Base-by-base conservation (phyloP, 306 rosid species). In the Begonia loranthoides region DNA sequence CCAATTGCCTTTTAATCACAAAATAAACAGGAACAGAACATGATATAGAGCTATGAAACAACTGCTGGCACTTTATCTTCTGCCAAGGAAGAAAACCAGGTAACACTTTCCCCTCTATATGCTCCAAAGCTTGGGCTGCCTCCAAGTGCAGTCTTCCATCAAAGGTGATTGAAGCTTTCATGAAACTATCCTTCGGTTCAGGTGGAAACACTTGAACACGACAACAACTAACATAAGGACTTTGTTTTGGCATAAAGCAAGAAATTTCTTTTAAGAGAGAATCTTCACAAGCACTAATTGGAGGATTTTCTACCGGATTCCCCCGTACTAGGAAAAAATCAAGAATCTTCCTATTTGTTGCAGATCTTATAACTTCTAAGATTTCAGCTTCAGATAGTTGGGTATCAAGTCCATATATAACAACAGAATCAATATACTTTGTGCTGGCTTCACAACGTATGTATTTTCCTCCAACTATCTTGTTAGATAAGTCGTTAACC, bases 111-210 rank as follows among this genome's bases (percentile, higher is more conserved):
- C 95, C 94, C 67, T 90, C 94, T 58, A 90, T 63, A 55, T 70
- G 67, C 70, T 90, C 95, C 71, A 90, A 73, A 52, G 95, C 95
- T 70, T 64, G 78, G 14, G 99, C 99, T 10, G 95, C 99, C 72
- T 90, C 99, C 62, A 82, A 71, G 64, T 90, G 99, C 49, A 86
- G 73, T 67, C 99, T 78, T 63, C 99, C 94, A 66, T 86, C 95
- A 69, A 90, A 90, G 39, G 59, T 74, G 61, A 90, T 66, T 40
- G 70, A 45, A 53, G 99, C 99, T 66, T 58, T 82, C 75, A 76
- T 74, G 76, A 60, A 82, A 51, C 43, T 8, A 71, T 71, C 82
- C 71, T 66, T 85, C 0, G 74, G 80, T 63, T 76, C 84, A 40
- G 95, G 93, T 40, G 58, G 55, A 47, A 64, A 62, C 49, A 90